phyloP scores from a whole-genome alignment of 805 yeast species.

The Brettanomyces sp. region DNA sequence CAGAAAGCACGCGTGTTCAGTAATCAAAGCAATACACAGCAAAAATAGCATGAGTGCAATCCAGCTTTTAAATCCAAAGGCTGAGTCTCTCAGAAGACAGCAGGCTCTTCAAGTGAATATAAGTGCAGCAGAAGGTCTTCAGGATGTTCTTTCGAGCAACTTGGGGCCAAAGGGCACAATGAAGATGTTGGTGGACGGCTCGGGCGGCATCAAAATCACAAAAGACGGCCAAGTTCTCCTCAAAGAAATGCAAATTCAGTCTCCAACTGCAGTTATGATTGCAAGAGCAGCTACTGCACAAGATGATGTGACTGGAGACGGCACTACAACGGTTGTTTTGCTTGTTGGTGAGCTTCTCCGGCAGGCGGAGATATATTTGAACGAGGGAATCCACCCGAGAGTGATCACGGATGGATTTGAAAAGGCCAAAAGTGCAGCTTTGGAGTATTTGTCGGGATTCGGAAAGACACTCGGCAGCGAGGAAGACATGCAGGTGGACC shows the following conservation, averaged over 20 bases:
- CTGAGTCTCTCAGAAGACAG: conserved; percentile 90
- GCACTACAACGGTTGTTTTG: conserved; percentile 91
- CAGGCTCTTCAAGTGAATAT: conserved; percentile 95
- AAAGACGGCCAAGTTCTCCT: conserved; percentile 93
- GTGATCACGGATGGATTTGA: conserved; percentile 94
- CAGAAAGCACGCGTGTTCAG: too few relatives aligned
- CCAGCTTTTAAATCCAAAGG: conserved; percentile 92
- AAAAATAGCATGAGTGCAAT: conserved; percentile 34
- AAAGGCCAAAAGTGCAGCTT: conserved; percentile 66
- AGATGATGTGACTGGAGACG: conserved; percentile 99
- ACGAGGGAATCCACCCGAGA: conserved; percentile 95
- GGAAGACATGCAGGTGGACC: conserved; percentile 34
- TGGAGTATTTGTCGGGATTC: conserved; percentile 60
- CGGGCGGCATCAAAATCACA: conserved; percentile 90
- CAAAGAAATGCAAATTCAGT: conserved; percentile 93
- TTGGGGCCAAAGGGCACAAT: conserved; percentile 96
- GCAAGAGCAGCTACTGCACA: conserved; percentile 98
- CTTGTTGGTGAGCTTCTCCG: conserved; percentile 90
- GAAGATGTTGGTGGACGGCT: conserved; percentile 94
- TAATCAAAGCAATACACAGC: conserved; percentile 20
- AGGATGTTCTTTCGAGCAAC: conserved; percentile 82
- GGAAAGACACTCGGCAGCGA: conserved; percentile 33
- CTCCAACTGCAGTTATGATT: conserved; percentile 82
- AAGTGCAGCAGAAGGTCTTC: conserved; percentile 94
- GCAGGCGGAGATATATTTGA: conserved; percentile 85